Evolutionary conservation across 106 monocot species (phyloP).

Genomic region (Iris macrosiphon): DNA sequence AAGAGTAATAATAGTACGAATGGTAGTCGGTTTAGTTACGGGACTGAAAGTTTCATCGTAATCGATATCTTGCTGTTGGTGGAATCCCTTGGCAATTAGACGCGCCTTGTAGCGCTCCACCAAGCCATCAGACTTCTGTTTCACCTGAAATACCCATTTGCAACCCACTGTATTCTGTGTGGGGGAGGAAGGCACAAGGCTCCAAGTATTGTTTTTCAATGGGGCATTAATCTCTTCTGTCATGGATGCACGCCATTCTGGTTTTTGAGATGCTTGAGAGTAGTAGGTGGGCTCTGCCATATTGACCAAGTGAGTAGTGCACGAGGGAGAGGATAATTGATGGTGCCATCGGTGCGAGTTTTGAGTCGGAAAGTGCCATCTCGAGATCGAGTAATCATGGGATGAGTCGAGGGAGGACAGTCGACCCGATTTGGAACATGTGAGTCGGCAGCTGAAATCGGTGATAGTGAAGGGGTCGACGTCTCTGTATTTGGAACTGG

Average conservation of each 20-base stretch:
- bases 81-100: neutral
- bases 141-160: conserved; percentile 7
- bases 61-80: neutral
- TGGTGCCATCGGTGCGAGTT: neutral
- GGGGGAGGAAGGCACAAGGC: neutral
- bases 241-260: neutral
- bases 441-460: no score
- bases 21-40: neutral
- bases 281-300: no score
- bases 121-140: neutral
- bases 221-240: conserved; percentile 6
- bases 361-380: neutral
- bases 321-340: neutral
- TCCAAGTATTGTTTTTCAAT: conserved; percentile 2
- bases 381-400: neutral
- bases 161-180: neutral
- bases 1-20: neutral
- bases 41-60: conserved; percentile 7
- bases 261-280: no score
- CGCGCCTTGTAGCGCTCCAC: conserved; percentile 8
- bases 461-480: no score
- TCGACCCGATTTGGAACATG: no score
- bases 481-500: no score
- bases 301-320: neutral
- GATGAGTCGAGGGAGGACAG: no score